Evolutionary conservation across 495 filamentous ascomycete species (phyloP), one percentile per base, ranked within the genome.

Genomic region (Diplogelasinospora grovesii): DNA sequence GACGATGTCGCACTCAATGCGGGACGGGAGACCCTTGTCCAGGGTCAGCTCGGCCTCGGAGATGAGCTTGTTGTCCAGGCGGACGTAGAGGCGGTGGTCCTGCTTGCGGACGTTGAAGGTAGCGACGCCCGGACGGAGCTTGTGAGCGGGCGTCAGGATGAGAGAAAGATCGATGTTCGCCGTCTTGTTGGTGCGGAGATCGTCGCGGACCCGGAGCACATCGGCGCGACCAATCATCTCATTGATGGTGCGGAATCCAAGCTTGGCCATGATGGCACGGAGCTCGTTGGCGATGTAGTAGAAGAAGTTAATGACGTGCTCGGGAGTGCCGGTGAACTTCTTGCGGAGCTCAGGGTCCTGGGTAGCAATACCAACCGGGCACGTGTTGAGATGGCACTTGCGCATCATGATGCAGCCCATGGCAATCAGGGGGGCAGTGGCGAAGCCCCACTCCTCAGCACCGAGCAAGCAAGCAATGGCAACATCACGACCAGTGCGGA

Each of bases 291-390:
- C 81, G 33, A 99, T 75, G 53, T 99, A 99, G 68, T 95, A 99
- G 70, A 99, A 99, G 75, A 97, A 99, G 73, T 99, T 99, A 65
- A 99, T 99, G 31, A 95, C 92, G 57, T 99, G 87, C 64, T 99
- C 92, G 5, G 92, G 90, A 0, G 86, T 89, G 22, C 92, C 93
- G 28, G 77, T 74, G 65, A 99, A 97, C 69, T 96, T 99, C 71
- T 88, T 86, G 15, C 93, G 79, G 3, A 99, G 78, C 55, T 93
- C 88, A 5, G 87, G 86, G 52, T 99, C 93, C 57, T 99, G 92
- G 5, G 92, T 96, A 1, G 92, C 92, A 37, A 99, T 95, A 56
- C 92, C 92, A 8, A 98, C 92, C 1, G 92, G 90, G 65, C 92
- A 97, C 20, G 87, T 95, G 53, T 95, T 95, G 25, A 83, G 42